Base-by-base conservation (phyloP, 2,329 filamentous ascomycete genomes). In the Trichoderma aggressivum region DNA sequence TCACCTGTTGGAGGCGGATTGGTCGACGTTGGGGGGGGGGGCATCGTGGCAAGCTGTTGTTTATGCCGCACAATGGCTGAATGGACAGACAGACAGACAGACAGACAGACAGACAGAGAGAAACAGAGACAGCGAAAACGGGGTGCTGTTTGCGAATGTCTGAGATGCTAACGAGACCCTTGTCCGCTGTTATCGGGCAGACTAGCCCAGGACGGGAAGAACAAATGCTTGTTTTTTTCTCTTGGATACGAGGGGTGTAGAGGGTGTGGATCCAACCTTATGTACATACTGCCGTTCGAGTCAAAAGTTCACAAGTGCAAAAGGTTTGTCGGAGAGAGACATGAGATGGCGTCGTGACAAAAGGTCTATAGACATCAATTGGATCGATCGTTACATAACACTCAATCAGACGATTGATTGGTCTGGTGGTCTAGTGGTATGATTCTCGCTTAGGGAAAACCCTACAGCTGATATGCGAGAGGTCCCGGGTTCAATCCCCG, bases 391-490 rank as follows among this genome's bases (percentile, higher is more conserved):
- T 60, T 59, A 24, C n/a, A 32, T 24, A 68, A 60, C 65, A 18
- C 7, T 32, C 55, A 34, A 50, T 68, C 65, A 14, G 36, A 21
- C 26, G 65, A 50, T 70, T 70, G 58, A 70, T 61, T 61, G 83
- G 82, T 83, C 82, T 82, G 82, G 80, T 88, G 86, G 86, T 88
- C 87, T 89, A 88, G 87, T 86, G 88, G 87, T 89, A 90, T 89
- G 87, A 89, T 90, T 89, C 87, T 88, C 87, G 88, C 88, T 89
- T 89, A 90, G 88, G 88, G 88, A 79, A 69, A 74, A 82, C 79
- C 80, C 80, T 79, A 74, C 62, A 79, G 79, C 79, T 74, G 60
- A 75, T 74, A 77, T 83, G 81, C 81, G 81, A 82, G 81, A 82
- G 81, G 81, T 82, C 81, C 81, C 81, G 81, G 80, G 81, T 82